These are phyloP conservation scores for Silene coronaria DNA, from an alignment of 179 eudicot species.

Conservation along the genomic window DNA sequence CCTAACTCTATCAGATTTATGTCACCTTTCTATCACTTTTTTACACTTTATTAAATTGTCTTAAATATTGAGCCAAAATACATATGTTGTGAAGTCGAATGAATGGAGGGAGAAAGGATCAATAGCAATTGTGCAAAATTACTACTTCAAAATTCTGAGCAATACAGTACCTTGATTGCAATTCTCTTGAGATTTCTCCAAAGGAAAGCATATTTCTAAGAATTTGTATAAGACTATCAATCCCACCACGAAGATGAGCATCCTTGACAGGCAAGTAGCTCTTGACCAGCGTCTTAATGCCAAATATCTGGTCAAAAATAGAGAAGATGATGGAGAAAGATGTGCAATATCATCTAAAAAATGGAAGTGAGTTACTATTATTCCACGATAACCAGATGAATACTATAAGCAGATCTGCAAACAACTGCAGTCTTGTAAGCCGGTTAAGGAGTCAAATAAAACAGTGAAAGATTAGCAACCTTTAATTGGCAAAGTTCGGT, in stretches of 20 bases:
- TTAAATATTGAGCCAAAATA: not conserved
- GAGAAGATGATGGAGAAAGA: not conserved
- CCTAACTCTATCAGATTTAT: not conserved
- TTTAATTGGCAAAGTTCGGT: slow-evolving; percentile 85
- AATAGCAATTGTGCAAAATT: not conserved
- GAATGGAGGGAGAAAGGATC: not conserved
- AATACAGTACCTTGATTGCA: slow-evolving; percentile 65
- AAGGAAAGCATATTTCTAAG: slow-evolving; percentile 65
- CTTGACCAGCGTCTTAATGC: slow-evolving; percentile 84
- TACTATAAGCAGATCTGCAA: not conserved
- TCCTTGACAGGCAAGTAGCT: slow-evolving; percentile 93
- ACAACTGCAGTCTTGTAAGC: not conserved
- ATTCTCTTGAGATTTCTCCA: slow-evolving; percentile 74
- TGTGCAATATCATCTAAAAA: not conserved
- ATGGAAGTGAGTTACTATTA: not conserved
- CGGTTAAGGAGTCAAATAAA: not conserved
- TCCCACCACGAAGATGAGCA: slow-evolving; percentile 91
- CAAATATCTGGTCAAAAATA: slow-evolving; percentile 59
- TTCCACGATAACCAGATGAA: not conserved
- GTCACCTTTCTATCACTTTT: not conserved
- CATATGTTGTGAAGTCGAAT: not conserved
- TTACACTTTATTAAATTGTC: not conserved
- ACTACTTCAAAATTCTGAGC: slow-evolving; percentile 1
- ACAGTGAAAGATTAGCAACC: slow-evolving; percentile 39
- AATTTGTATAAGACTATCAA: slow-evolving; percentile 60